Conservation (phyloP, 2,329 filamentous ascomycete genomes). For the Colletotrichum sp. region DNA sequence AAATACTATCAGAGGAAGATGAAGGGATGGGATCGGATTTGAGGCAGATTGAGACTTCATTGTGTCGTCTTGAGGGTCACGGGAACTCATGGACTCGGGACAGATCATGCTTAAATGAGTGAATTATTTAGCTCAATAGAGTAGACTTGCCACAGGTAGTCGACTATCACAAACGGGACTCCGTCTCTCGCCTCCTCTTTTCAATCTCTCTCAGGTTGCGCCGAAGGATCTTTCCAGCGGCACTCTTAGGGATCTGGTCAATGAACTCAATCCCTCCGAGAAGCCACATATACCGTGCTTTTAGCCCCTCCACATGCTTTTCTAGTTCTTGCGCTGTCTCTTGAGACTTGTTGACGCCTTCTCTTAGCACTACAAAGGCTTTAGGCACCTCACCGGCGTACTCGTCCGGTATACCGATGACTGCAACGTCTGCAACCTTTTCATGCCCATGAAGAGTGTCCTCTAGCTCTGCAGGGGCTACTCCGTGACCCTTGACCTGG, state of each 20-base stretch:
- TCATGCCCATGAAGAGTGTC: conserved; percentile 63
- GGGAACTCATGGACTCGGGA: background rate
- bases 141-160: background rate
- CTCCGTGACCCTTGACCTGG: conserved; percentile 57
- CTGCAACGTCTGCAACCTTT: conserved; percentile 61
- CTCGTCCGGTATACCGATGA: conserved; percentile 58
- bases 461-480: conserved; percentile 69
- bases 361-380: conserved; percentile 57
- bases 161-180: background rate
- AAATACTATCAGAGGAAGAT: background rate
- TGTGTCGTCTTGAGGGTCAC: background rate
- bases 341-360: conserved; percentile 27
- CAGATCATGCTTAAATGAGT: background rate
- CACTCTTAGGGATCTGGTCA: conserved; percentile 62
- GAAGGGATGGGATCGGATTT: background rate
- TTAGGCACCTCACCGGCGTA: conserved; percentile 61
- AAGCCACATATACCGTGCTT: conserved; percentile 62
- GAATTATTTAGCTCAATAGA: background rate
- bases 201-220: conserved; percentile 50
- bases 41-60: background rate
- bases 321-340: conserved; percentile 49
- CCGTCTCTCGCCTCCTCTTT: background rate
- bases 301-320: conserved; percentile 51
- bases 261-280: conserved; percentile 53
- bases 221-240: conserved; percentile 65